Evolutionary conservation across 345 rosid genomes (phyloP), one percentile per base, ranked within the genome.

Genomic region (Eucalyptus erythrocorys): DNA sequence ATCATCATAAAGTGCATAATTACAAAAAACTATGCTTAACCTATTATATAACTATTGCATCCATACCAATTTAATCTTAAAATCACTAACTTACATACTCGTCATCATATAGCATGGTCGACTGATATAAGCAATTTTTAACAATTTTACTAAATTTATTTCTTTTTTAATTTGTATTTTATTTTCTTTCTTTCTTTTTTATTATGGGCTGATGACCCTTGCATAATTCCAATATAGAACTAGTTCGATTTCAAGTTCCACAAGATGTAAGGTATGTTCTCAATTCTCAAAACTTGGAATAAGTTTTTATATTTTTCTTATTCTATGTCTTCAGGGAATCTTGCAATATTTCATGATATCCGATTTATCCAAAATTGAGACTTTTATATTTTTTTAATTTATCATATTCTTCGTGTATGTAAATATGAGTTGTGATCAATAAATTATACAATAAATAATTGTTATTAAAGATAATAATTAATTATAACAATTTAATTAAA

Each of bases 41-140:
- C 61, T 10, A 8, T 24, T 55, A 24, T 22, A 4, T 55, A 24
- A 0, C 3, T 0, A 55, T 55, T 3, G 55, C 0, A 0, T 19
- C 57, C 5, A 21, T 0, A 21, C 10, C 10, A 51, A 19, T 21
- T 51, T 10, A 51, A 21, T 21, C 1, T 19, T 19, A 2, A 51
- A 51, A 21, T 51, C 0, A 1, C 0, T 51, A 51, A 8, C 26
- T 51, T 51, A 21, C 0, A 8, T 1, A 19, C 10, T 51, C 4
- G 0, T 19, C 24, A 0, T 51, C 57, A 19, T 51, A 19, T 51
- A 51, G 1, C 57, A 51, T 21, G 26, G 10, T 10, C 5, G 0
- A 0, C 5, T 51, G 0, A 7, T 51, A 21, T 21, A 51, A 51
- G 2, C 26, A 51, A 51, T 51, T 51, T 51, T 50, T 50, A 50